phyloP scores from a whole-genome alignment of 164 flowering plant species.

The Chimonanthus praecox region DNA sequence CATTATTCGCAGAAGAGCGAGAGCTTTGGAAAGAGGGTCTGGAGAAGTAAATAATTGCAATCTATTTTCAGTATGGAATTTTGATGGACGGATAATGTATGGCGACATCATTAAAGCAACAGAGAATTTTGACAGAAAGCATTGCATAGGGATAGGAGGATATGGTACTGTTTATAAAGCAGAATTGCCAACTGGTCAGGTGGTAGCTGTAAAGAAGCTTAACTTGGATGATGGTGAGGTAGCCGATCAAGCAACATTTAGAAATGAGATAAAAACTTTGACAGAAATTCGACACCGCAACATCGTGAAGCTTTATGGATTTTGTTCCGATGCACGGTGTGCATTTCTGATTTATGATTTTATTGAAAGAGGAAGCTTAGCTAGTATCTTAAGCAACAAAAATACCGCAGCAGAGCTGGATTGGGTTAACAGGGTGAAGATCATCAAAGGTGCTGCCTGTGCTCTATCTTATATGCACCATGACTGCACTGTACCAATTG shows the following conservation, averaged over 20 bases:
- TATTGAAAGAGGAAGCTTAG: constrained; percentile 51
- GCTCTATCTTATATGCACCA: constrained; percentile 71
- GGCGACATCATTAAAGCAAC: constrained; percentile 47
- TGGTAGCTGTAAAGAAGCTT: constrained; percentile 53
- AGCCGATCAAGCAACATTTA: constrained; percentile 25
- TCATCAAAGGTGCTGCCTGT: constrained; percentile 63
- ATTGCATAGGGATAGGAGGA: constrained; percentile 61
- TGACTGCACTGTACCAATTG: constrained; percentile 52
- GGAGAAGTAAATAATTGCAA: background rate
- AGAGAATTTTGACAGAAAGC: constrained; percentile 36
- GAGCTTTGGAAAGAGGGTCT: background rate
- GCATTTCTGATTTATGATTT: constrained; percentile 59
- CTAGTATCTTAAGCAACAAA: constrained; percentile 26
- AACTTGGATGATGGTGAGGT: constrained; percentile 22
- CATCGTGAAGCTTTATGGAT: constrained; percentile 58
- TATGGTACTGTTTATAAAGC: constrained; percentile 59
- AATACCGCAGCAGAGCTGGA: constrained; percentile 21
- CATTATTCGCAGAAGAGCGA: background rate
- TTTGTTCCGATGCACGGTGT: constrained; percentile 30
- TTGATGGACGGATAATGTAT: constrained; percentile 42
- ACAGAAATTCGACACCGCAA: constrained; percentile 63
- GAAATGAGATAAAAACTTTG: constrained; percentile 50
- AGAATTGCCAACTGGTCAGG: constrained; percentile 32
- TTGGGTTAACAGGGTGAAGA: constrained; percentile 45
- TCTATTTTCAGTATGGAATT: constrained; percentile 37